Base-by-base conservation (phyloP, 495 filamentous ascomycete genomes). In the Extremus antarcticus region DNA sequence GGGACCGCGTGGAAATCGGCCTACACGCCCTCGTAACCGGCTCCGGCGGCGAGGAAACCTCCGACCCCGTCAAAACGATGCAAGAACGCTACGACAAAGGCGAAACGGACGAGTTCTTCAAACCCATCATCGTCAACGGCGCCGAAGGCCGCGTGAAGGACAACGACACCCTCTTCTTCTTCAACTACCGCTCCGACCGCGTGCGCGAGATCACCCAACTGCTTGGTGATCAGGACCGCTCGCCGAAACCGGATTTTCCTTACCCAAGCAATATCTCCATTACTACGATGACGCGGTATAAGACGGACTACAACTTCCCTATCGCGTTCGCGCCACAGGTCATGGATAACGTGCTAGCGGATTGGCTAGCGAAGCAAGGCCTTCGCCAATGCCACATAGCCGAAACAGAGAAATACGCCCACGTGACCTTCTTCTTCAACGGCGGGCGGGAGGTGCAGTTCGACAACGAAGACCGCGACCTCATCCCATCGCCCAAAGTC, bases 401-500 rank as follows among this genome's bases (percentile, higher is more conserved):
- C 47, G 92, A 98, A 78, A 98, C 92, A 19, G 92, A 98, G 74
- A 98, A 98, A 72, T 98, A 98, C 69, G 92, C 92, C 35, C 92
- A 98, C 76, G 92, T 98, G 51, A 96, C 90, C 55, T 96, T 96
- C 80, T 96, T 96, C 80, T 97, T 97, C 83, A 98, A 98, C 75
- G 92, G 92, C 49, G 94, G 92, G 65, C 85, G 95, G 41, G 92
- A 98, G 79, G 94, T 95, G 77, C 86, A 87, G 59, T 98, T 95
- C 76, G 82, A 86, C 17, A 82, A 86, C 39, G 92, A 98, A 72
- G 80, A 83, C 40, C 84, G 92, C 51, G 84, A 88, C 50, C 79
- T 88, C 76, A 82, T 88, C 56, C 68, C 80, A 25, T 82, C 78
- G 1, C 85, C 85, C 49, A 76, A 78, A 66, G 92, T 98, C 39